phyloP scores from a whole-genome alignment of 2,329 filamentous ascomycete genomes.

The Hymenoscyphus fraxineus region DNA sequence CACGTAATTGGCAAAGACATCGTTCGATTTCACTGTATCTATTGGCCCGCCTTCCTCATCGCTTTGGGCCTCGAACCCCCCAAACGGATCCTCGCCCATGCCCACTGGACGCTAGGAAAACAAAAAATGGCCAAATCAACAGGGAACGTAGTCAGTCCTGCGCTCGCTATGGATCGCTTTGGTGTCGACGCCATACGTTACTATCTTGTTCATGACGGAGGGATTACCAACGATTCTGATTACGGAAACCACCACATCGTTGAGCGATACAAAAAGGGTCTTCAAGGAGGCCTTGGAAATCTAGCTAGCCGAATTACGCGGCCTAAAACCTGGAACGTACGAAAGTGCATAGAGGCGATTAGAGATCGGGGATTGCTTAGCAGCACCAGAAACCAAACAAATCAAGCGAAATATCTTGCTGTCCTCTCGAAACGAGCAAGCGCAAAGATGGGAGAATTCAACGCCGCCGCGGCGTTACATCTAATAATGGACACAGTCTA shows the following conservation, averaged over 20 bases:
- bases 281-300: conserved; percentile 79
- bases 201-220: conserved; percentile 79
- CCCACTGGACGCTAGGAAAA: conserved; percentile 89
- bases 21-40: conserved; percentile 90
- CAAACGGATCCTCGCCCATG: conserved; percentile 78
- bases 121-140: conserved; percentile 96
- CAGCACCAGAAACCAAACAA: neutral
- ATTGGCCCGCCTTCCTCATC: conserved; percentile 96
- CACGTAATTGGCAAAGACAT: conserved; percentile 98
- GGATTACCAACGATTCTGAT: conserved; percentile 71
- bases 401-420: conserved; percentile 41
- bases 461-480: conserved; percentile 63
- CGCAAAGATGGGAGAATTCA: conserved; percentile 57
- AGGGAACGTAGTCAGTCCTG: conserved; percentile 92
- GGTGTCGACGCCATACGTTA: conserved; percentile 85
- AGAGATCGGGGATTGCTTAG: conserved; percentile 18
- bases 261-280: conserved; percentile 71
- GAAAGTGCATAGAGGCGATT: conserved; percentile 42
- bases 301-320: conserved; percentile 67
- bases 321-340: conserved; percentile 65
- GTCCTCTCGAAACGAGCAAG: conserved; percentile 42
- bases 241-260: conserved; percentile 80
- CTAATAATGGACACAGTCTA: conserved; percentile 59
- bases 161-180: conserved; percentile 85
- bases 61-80: conserved; percentile 77